A percentile compares a stretch with the other conserved stretches of the same genome.
phyloP scores from a whole-genome alignment of 371 early-diverging fungal species.

The Mucor ambiguus region DNA sequence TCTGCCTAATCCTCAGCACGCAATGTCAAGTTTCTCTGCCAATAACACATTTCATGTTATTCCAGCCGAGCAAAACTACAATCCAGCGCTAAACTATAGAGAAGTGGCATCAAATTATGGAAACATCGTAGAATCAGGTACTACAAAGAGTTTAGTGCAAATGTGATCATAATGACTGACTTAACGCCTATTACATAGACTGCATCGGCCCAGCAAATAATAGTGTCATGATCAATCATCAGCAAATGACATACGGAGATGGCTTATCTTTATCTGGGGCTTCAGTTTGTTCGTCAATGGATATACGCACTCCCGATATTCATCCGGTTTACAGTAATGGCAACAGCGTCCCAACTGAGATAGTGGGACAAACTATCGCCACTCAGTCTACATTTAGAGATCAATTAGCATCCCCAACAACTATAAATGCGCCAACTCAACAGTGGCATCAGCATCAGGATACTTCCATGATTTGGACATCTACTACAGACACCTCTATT shows the following conservation, averaged over 20 bases:
- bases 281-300: constrained; percentile 26
- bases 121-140: background rate
- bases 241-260: constrained; percentile 6
- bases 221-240: background rate
- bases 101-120: background rate
- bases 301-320: constrained; percentile 22
- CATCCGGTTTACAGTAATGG: constrained; percentile 9
- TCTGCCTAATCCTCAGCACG: background rate
- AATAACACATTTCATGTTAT: background rate
- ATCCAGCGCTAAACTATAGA: background rate
- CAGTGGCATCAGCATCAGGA: background rate
- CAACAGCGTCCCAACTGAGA: background rate
- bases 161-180: background rate
- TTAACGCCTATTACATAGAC: background rate
- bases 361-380: constrained; percentile 10
- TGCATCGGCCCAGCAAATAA: background rate
- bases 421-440: background rate
- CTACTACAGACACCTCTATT: background rate
- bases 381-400: background rate
- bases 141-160: background rate
- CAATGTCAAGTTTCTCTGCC: background rate
- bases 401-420: constrained; percentile 1
- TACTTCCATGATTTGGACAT: background rate
- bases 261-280: constrained; percentile 22
- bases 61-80: background rate